Conservation (phyloP, 495 filamentous ascomycete species). For the Amphirosellinia nigrospora region DNA sequence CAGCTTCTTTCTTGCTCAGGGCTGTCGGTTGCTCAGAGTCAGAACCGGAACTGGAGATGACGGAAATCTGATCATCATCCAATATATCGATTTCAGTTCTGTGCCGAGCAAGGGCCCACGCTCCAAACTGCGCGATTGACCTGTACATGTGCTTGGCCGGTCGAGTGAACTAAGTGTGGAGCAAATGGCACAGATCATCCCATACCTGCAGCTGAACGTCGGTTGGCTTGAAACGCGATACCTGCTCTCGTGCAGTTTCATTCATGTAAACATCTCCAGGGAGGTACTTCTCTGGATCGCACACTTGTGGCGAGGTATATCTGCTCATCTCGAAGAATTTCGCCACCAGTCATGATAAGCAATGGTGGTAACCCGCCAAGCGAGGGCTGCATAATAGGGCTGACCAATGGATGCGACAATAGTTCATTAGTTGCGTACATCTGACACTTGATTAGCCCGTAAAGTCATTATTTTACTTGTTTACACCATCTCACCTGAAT, state of each 20-base stretch:
- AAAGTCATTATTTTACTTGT: neutral
- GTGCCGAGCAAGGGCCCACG: conserved; percentile 85
- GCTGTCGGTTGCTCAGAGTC: conserved; percentile 47
- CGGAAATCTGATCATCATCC: conserved; percentile 76
- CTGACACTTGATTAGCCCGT: conserved; percentile 31
- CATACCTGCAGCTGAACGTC: conserved; percentile 96
- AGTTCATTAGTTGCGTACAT: conserved; percentile 92
- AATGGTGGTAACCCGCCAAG: conserved; percentile 89
- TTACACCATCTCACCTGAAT: conserved; percentile 64
- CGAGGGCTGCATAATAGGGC: conserved; percentile 82
- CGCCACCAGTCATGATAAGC: conserved; percentile 83
- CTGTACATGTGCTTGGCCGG: conserved; percentile 96
- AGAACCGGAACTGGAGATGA: conserved; percentile 68
- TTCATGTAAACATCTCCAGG: conserved; percentile 69
- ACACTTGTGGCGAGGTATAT: conserved; percentile 95
- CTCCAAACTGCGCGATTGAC: conserved; percentile 87
- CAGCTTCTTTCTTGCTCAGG: conserved; percentile 23
- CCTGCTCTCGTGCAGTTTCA: conserved; percentile 63
- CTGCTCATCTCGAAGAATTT: conserved; percentile 90
- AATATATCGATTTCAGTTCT: conserved; percentile 77
- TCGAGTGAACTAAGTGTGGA: conserved; percentile 82
- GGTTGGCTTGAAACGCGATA: conserved; percentile 76
- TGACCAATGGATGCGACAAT: conserved; percentile 85
- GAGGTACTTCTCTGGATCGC: conserved; percentile 76
- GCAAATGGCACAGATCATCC: conserved; percentile 92